Evolutionary conservation across 208 protist genomes (phyloP).

Genomic region (Trypanosoma rangeli): DNA sequence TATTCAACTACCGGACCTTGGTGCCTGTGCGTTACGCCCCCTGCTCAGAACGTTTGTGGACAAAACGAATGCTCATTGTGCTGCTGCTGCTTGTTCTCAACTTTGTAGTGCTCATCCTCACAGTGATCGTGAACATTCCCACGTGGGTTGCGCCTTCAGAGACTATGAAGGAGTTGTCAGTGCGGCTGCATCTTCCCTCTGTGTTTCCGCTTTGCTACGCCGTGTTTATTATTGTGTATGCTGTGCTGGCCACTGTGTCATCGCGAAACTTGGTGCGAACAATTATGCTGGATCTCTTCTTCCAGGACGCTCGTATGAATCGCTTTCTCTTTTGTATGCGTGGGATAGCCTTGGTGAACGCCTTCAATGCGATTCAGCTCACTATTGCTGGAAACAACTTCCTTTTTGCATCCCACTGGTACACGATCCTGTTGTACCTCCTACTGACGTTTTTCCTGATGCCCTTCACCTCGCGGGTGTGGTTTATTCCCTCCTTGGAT

Average conservation of each 20-base stretch:
- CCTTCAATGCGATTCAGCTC: conserved; percentile 72
- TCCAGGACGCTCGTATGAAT: conserved; percentile 53
- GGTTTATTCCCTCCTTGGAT: conserved; percentile 75
- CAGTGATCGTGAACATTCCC: conserved; percentile 45
- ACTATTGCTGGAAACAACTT: conserved; percentile 72
- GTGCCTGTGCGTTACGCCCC: conserved; percentile 60
- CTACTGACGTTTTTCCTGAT: conserved; percentile 56
- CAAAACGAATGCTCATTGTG: conserved; percentile 51
- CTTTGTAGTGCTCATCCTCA: conserved; percentile 39
- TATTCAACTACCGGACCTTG: conserved; percentile 70
- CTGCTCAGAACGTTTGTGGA: conserved; percentile 39
- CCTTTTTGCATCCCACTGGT: conserved; percentile 43
- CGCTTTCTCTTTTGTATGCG: conserved; percentile 72
- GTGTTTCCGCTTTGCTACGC: conserved; percentile 50
- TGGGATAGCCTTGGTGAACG: conserved; percentile 67
- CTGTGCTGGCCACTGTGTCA: conserved; percentile 43
- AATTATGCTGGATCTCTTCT: conserved; percentile 60
- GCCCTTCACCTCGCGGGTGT: conserved; percentile 75
- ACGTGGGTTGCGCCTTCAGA: conserved; percentile 18
- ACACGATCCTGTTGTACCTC: conserved; percentile 57
- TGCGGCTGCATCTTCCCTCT: conserved; percentile 61
- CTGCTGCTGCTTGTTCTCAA: conserved; percentile 52
- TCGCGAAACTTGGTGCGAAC: conserved; percentile 50
- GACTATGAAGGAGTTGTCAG: conserved; percentile 25
- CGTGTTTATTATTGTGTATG: conserved; percentile 54